phyloP scores from a whole-genome alignment of 2,329 filamentous ascomycete species.

The Fusarium virguliforme region DNA sequence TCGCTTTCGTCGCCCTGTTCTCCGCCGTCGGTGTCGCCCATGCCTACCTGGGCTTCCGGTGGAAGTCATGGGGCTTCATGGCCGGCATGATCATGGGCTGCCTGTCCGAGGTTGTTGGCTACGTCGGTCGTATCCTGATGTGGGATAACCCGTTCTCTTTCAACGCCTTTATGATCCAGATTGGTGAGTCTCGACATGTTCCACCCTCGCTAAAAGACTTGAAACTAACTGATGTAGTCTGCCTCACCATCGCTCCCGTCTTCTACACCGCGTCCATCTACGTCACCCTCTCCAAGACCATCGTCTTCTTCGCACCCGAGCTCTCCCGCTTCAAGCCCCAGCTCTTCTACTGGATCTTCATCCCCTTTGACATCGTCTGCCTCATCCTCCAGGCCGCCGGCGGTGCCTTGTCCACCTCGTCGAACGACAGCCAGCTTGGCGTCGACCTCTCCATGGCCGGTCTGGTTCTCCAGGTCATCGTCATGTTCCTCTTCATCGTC shows the following conservation, averaged over 20 bases:
- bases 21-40: slow-evolving; percentile 60
- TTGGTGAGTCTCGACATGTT: slow-evolving; percentile 60
- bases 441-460: slow-evolving; percentile 65
- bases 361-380: slow-evolving; percentile 71
- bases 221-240: slow-evolving; percentile 57
- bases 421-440: slow-evolving; percentile 55
- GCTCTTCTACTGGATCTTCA: slow-evolving; percentile 66
- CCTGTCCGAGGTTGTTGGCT: slow-evolving; percentile 73
- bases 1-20: slow-evolving; percentile 68
- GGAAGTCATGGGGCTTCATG: slow-evolving; percentile 66
- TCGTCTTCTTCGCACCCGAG: slow-evolving; percentile 59
- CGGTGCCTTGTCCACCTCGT: slow-evolving; percentile 66
- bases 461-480: slow-evolving; percentile 72
- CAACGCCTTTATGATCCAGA: slow-evolving; percentile 76
- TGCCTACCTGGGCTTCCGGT: slow-evolving; percentile 62
- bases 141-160: slow-evolving; percentile 73
- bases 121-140: slow-evolving; percentile 72
- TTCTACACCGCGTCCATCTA: slow-evolving; percentile 76
- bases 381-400: slow-evolving; percentile 72
- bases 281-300: slow-evolving; percentile 68
- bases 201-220: background rate
- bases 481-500: slow-evolving; percentile 67
- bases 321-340: slow-evolving; percentile 63
- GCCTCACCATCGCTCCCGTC: slow-evolving; percentile 67
- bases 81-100: slow-evolving; percentile 70